Evolutionary conservation across 164 flowering plant genomes (phyloP).

Genomic region (Vitis cinerea): DNA sequence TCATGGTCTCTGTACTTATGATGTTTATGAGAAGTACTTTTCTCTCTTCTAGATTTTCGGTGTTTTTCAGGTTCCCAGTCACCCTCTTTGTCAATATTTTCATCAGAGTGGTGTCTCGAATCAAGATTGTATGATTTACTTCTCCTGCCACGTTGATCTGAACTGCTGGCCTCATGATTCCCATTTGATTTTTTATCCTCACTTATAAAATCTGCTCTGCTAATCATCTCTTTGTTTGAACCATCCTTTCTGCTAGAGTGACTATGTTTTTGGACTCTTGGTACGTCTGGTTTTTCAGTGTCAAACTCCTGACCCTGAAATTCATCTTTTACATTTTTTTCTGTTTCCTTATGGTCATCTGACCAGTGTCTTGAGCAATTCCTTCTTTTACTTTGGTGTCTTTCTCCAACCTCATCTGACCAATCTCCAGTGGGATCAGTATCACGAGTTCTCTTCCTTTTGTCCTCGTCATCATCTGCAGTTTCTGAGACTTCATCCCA

Average conservation of each 20-base stretch:
- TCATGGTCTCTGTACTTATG: too few relatives aligned
- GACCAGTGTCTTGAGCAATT: neutral
- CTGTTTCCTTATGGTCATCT: neutral
- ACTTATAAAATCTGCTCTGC: neutral
- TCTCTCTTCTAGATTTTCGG: neutral
- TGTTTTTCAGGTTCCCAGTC: conserved; percentile 3
- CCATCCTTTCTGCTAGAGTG: conserved; percentile 17
- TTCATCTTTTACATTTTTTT: conserved; percentile 8
- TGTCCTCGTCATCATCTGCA: too few relatives aligned
- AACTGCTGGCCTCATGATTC: conserved; percentile 11
- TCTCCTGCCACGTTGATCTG: conserved; percentile 4
- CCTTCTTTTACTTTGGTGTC: too few relatives aligned
- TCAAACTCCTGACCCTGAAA: neutral
- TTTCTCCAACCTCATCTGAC: too few relatives aligned
- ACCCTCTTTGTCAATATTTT: neutral
- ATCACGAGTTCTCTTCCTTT: too few relatives aligned
- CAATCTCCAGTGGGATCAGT: too few relatives aligned
- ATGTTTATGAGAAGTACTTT: too few relatives aligned
- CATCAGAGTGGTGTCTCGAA: conserved; percentile 1
- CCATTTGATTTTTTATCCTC: conserved; percentile 4
- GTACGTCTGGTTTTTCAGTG: conserved; percentile 2
- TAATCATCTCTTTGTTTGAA: conserved; percentile 6
- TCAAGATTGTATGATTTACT: conserved; percentile 5
- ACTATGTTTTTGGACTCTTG: conserved; percentile 6
- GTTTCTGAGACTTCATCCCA: too few relatives aligned